A percentile compares a stretch with the other conserved stretches of the same genome.
Conservation (phyloP, 352 stramenopile genomes). For the Phytophthora sp. region DNA sequence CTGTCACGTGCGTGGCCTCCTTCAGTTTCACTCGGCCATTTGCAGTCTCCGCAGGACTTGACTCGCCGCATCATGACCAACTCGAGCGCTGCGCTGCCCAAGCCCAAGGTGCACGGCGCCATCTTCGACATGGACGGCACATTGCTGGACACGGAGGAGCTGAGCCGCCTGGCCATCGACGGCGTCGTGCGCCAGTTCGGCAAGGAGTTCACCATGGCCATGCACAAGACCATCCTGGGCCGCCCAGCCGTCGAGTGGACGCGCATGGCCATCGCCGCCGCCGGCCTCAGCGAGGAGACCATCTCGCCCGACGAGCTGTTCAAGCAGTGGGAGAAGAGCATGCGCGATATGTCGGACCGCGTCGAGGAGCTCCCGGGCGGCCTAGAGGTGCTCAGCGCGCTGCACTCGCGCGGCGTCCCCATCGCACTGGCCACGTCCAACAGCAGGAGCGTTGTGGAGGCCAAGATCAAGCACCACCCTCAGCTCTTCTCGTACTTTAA, state of each 20-base stretch:
- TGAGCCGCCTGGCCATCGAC: slow-evolving; percentile 69
- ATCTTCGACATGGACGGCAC: slow-evolving; percentile 90
- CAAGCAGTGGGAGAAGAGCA: slow-evolving; percentile 63
- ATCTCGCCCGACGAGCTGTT: slow-evolving; percentile 66
- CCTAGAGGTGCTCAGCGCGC: slow-evolving; percentile 46
- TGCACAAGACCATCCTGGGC: slow-evolving; percentile 82
- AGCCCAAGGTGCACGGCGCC: slow-evolving; percentile 41
- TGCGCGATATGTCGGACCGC: slow-evolving; percentile 61
- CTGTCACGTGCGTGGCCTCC: slow-evolving; percentile 1
- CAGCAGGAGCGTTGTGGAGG: slow-evolving; percentile 60
- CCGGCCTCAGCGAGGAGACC: slow-evolving; percentile 37
- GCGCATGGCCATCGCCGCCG: slow-evolving; percentile 60
- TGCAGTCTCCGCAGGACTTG: background rate
- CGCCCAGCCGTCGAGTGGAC: slow-evolving; percentile 75
- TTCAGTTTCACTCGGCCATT: slow-evolving; percentile 23
- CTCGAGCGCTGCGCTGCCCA: background rate
- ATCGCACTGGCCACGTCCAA: slow-evolving; percentile 81
- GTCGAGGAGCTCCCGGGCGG: slow-evolving; percentile 63
- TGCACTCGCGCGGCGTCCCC: slow-evolving; percentile 61
- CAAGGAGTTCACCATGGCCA: slow-evolving; percentile 57
- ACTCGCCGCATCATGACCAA: slow-evolving; percentile 15
- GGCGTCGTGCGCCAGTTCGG: slow-evolving; percentile 59
- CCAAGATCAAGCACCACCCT: slow-evolving; percentile 68
- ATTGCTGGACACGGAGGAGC: slow-evolving; percentile 79
- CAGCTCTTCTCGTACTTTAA: slow-evolving; percentile 81